Conservation (phyloP, 2,329 filamentous ascomycete species). For the Beauveria medogensis region DNA sequence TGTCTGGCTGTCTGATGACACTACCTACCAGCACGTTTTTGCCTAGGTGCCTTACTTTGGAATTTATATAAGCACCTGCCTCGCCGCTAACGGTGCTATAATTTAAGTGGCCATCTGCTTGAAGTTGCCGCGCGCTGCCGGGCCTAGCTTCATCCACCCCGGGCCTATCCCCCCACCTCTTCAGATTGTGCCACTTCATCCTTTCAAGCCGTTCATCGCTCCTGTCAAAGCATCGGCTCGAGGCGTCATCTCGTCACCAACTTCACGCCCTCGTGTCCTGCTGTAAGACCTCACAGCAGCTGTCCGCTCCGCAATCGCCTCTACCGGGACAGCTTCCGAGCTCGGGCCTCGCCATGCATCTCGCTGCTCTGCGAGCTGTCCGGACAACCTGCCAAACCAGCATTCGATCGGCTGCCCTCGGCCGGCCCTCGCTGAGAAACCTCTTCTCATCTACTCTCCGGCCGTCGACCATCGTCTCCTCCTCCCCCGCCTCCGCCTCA, state of each 20-base stretch:
- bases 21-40: no score
- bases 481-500: not conserved
- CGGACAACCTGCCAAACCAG: constrained; percentile 59
- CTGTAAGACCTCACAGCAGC: not conserved
- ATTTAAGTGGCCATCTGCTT: no score
- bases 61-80: no score
- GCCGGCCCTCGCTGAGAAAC: constrained; percentile 29
- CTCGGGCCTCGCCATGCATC: constrained; percentile 53
- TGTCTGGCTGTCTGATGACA: no score
- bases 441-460: constrained; percentile 11
- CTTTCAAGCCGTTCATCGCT: not conserved
- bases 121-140: no score
- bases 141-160: no score
- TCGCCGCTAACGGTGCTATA: no score
- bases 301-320: not conserved
- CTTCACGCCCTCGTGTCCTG: not conserved
- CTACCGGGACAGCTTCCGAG: constrained; percentile 16
- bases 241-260: not conserved
- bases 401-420: constrained; percentile 44
- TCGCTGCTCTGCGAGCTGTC: constrained; percentile 58
- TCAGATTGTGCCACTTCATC: not conserved
- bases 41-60: no score
- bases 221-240: not conserved
- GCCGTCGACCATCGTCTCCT: constrained; percentile 18
- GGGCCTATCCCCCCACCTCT: not conserved